Percentiles rank a stretch among this genome's conserved stretches.
Evolutionary conservation across 495 filamentous ascomycete genomes (phyloP).

Genomic region (Daldinia grandis): DNA sequence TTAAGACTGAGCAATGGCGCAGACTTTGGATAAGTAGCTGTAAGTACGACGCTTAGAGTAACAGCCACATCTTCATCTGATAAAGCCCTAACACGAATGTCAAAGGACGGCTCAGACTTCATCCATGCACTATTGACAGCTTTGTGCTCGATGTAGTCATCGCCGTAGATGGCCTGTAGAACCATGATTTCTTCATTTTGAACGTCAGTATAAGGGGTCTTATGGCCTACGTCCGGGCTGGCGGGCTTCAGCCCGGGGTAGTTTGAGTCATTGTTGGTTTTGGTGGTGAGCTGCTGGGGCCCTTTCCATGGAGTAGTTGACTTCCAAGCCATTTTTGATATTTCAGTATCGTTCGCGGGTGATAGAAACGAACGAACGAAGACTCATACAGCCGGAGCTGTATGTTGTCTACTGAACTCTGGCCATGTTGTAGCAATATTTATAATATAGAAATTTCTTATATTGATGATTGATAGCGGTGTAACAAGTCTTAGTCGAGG

Average conservation of each 20-base stretch:
- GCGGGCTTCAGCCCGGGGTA: slow-evolving; percentile 54
- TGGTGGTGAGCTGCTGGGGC: slow-evolving; percentile 46
- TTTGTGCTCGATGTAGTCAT: slow-evolving; percentile 83
- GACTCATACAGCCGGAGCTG: slow-evolving; percentile 48
- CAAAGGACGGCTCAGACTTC: slow-evolving; percentile 84
- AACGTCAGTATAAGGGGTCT: slow-evolving; percentile 79
- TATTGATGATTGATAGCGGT: slow-evolving; percentile 21
- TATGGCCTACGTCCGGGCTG: slow-evolving; percentile 44
- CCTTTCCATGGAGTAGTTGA: slow-evolving; percentile 51
- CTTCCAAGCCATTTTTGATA: slow-evolving; percentile 57
- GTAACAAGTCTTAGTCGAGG: slow-evolving; percentile 20
- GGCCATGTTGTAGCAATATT: slow-evolving; percentile 40
- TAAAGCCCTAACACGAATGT: slow-evolving; percentile 75
- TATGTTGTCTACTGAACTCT: slow-evolving; percentile 41
- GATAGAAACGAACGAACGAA: slow-evolving; percentile 38
- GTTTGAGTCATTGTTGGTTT: slow-evolving; percentile 47
- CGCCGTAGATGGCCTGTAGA: slow-evolving; percentile 87
- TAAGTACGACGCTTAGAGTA: slow-evolving; percentile 74
- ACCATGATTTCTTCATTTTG: slow-evolving; percentile 90
- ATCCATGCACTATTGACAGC: slow-evolving; percentile 85
- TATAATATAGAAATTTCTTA: slow-evolving; percentile 14
- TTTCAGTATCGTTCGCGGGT: slow-evolving; percentile 34
- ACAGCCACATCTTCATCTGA: slow-evolving; percentile 72
- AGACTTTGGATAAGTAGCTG: slow-evolving; percentile 93
- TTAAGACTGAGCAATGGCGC: slow-evolving; percentile 77